Percentiles rank a stretch among this genome's conserved stretches.
Conservation (phyloP, 768 basidiomycete species). For the Flagelloscypha sp. region DNA sequence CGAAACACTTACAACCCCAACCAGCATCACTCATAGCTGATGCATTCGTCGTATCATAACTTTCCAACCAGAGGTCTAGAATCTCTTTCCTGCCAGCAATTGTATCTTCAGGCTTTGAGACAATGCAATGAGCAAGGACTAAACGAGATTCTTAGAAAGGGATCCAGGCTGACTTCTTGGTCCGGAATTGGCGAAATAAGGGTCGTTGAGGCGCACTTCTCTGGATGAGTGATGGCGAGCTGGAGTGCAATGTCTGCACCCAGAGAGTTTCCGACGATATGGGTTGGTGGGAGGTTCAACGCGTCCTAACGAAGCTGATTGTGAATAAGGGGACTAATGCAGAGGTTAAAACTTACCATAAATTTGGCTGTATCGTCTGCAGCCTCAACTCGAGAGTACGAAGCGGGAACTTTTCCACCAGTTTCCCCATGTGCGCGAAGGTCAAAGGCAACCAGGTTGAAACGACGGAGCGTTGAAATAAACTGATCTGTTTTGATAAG, state of each 20-base stretch:
- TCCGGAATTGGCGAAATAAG: conserved; percentile 27
- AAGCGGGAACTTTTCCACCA: conserved; percentile 16
- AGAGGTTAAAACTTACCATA: conserved; percentile 20
- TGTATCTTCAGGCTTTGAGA: conserved; percentile 21
- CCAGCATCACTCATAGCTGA: conserved; percentile 17
- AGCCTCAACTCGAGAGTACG: conserved; percentile 21
- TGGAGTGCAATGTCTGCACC: conserved; percentile 27
- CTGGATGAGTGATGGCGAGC: conserved; percentile 23
- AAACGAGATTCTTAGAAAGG: no score
- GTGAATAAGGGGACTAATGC: no score
- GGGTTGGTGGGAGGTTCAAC: conserved; percentile 26
- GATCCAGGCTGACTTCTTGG: conserved; percentile 20
- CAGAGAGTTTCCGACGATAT: conserved; percentile 30
- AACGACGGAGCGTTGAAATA: conserved; percentile 23
- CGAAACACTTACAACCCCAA: conserved; percentile 21
- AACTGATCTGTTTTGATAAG: conserved; percentile 22
- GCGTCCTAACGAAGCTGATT: no score
- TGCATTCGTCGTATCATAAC: conserved; percentile 14
- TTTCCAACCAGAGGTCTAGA: conserved; percentile 22
- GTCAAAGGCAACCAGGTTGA: conserved; percentile 30
- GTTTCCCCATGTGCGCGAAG: conserved; percentile 26
- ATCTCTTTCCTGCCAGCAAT: conserved; percentile 28
- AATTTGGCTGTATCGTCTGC: conserved; percentile 24
- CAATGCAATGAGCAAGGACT: neutral
- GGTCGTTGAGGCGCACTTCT: conserved; percentile 26